Conservation (phyloP, 805 yeast genomes). For the Wickerhamomyces sydowiorum region DNA sequence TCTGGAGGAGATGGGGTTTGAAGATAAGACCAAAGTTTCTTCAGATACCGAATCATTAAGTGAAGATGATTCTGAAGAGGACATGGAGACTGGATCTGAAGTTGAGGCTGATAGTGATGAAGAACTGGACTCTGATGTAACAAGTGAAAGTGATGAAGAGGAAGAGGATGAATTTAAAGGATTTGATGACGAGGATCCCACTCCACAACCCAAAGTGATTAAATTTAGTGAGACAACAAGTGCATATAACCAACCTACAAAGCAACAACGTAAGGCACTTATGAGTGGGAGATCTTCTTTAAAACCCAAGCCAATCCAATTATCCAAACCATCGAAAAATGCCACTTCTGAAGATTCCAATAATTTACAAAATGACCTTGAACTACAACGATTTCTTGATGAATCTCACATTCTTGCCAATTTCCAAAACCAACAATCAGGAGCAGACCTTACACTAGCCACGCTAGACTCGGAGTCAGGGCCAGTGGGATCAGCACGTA, state of each 20-base stretch:
- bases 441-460: slow-evolving; percentile 61
- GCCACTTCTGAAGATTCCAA: slow-evolving; percentile 35
- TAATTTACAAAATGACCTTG: slow-evolving; percentile 64
- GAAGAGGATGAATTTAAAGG: slow-evolving; percentile 19
- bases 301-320: slow-evolving; percentile 7
- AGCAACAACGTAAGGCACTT: slow-evolving; percentile 45
- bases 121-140: slow-evolving; percentile 17
- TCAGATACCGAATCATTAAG: slow-evolving; percentile 4
- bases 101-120: slow-evolving; percentile 18
- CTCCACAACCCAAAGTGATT: slow-evolving; percentile 22
- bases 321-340: slow-evolving; percentile 6
- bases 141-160: slow-evolving; percentile 12
- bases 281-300: slow-evolving; percentile 56
- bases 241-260: slow-evolving; percentile 28
- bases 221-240: slow-evolving; percentile 33
- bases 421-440: slow-evolving; percentile 29
- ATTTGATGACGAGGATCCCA: slow-evolving; percentile 14
- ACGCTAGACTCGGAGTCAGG: slow-evolving; percentile 43
- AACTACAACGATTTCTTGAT: slow-evolving; percentile 58
- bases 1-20: slow-evolving; percentile 47
- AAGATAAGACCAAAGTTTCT: slow-evolving; percentile 35
- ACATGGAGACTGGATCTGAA: no score
- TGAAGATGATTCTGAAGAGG: slow-evolving; percentile 13
- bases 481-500: slow-evolving; percentile 59
- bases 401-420: slow-evolving; percentile 63